Conservation (phyloP, 2,329 filamentous ascomycete genomes). For the Pseudogymnoascus sp. region DNA sequence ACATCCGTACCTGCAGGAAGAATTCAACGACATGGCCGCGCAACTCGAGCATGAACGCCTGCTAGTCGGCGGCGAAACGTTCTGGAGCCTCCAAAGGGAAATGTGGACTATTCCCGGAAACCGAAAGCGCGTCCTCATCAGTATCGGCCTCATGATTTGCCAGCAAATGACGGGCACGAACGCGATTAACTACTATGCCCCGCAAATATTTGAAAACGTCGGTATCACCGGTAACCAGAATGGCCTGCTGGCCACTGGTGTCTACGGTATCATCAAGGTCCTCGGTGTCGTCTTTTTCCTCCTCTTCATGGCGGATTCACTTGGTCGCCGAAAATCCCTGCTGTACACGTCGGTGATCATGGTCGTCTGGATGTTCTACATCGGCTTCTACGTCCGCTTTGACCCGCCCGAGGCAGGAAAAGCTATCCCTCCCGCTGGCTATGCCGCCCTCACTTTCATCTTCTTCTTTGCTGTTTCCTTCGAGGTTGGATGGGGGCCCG, state of each 20-base stretch:
- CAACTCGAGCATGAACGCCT: conserved; percentile 55
- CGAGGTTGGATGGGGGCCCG: conserved; percentile 59
- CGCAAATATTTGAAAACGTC: conserved; percentile 57
- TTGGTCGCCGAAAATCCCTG: conserved; percentile 50
- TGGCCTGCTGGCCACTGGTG: conserved; percentile 59
- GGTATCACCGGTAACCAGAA: conserved; percentile 49
- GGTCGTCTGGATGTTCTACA: conserved; percentile 54
- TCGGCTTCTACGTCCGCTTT: conserved; percentile 56
- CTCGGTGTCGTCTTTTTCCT: conserved; percentile 54
- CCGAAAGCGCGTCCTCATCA: conserved; percentile 49
- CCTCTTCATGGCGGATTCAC: conserved; percentile 52
- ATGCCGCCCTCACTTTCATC: conserved; percentile 59
- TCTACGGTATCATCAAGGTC: conserved; percentile 64
- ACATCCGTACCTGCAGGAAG: conserved; percentile 48
- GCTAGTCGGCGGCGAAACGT: conserved; percentile 37
- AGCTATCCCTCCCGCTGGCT: conserved; percentile 37
- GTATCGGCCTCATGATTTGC: conserved; percentile 52
- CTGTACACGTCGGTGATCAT: conserved; percentile 40
- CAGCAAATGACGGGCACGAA: conserved; percentile 58
- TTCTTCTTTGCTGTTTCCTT: conserved; percentile 62
- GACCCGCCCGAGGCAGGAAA: conserved; percentile 37
- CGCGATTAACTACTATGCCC: conserved; percentile 52
- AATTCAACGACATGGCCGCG: conserved; percentile 51
- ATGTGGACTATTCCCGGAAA: conserved; percentile 38
- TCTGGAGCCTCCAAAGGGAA: conserved; percentile 15